A percentile compares a stretch with the other conserved stretches of the same genome.
These are phyloP conservation scores for Blastobotrys muscicola DNA, from an alignment of 805 yeast species.

Conservation along the genomic window DNA sequence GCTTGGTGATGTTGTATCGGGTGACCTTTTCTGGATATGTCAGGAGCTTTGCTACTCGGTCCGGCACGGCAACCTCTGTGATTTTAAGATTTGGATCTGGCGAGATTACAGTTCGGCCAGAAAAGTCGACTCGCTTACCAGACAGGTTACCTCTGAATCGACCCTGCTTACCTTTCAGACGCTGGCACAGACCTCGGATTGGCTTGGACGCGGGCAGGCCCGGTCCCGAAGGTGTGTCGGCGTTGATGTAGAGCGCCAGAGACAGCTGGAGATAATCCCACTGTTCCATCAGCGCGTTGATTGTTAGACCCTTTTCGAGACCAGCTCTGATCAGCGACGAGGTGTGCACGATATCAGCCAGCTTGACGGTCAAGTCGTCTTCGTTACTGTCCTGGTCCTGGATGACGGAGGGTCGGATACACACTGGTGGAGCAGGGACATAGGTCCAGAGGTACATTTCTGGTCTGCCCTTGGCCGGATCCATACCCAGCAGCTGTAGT, in stretches of 20 bases:
- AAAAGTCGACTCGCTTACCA: slow-evolving; percentile 97
- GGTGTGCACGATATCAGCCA: slow-evolving; percentile 95
- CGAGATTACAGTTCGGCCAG: slow-evolving; percentile 96
- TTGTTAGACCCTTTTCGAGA: slow-evolving; percentile 86
- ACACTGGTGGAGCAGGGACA: slow-evolving; percentile 97
- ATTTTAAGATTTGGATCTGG: slow-evolving; percentile 94
- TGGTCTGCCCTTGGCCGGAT: slow-evolving; percentile 83
- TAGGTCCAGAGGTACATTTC: slow-evolving; percentile 96
- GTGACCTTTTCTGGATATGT: slow-evolving; percentile 96
- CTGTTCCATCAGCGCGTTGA: slow-evolving; percentile 92
- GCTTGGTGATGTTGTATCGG: slow-evolving; percentile 69
- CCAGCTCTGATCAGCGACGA: slow-evolving; percentile 92
- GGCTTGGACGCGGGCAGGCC: slow-evolving; percentile 47
- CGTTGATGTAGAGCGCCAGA: slow-evolving; percentile 94
- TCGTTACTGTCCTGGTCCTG: slow-evolving; percentile 88
- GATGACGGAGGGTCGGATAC: slow-evolving; percentile 97
- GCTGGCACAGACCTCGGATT: slow-evolving; percentile 92
- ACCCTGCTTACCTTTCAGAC: slow-evolving; percentile 97
- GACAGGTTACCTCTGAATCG: slow-evolving; percentile 96
- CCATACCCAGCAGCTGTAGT: slow-evolving; percentile 87
- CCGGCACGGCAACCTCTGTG: slow-evolving; percentile 98
- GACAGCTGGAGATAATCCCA: slow-evolving; percentile 97
- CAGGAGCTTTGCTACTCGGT: slow-evolving; percentile 86
- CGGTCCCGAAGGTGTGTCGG: slow-evolving; percentile 71
- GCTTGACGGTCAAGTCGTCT: slow-evolving; percentile 91